Evolutionary conservation across 2,329 filamentous ascomycete genomes (phyloP).

Genomic region (Fusarium sublunatum): DNA sequence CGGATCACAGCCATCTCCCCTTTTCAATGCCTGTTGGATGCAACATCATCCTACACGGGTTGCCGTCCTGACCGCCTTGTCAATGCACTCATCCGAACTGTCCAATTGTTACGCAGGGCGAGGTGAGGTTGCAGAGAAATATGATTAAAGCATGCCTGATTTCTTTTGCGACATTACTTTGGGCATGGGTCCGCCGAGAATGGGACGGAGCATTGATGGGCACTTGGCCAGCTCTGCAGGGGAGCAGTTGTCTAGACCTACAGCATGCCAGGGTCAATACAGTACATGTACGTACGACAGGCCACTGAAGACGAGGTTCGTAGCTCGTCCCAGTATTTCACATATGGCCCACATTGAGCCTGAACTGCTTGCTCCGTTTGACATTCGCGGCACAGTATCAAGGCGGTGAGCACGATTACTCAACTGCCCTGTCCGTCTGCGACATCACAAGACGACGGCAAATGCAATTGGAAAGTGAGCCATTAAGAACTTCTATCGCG

Average conservation of each 20-base stretch:
- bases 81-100: conserved; percentile 36
- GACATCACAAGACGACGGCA: conserved; percentile 5
- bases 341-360: conserved; percentile 22
- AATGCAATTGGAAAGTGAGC: conserved; percentile 5
- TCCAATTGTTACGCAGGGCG: conserved; percentile 38
- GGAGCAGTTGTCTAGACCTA: conserved; percentile 35
- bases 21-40: conserved; percentile 33
- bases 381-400: conserved; percentile 15
- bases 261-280: conserved; percentile 27
- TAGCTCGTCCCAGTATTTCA: conserved; percentile 28
- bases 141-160: conserved; percentile 37
- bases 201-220: conserved; percentile 37
- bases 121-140: conserved; percentile 37
- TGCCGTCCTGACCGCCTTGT: conserved; percentile 42
- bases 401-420: conserved; percentile 19
- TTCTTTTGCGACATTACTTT: conserved; percentile 44
- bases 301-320: conserved; percentile 28
- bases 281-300: conserved; percentile 17
- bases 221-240: conserved; percentile 41
- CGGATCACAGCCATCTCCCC: conserved; percentile 18
- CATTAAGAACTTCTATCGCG: conserved; percentile 9
- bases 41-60: conserved; percentile 33
- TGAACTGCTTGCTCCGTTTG: conserved; percentile 17
- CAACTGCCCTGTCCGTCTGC: background rate
- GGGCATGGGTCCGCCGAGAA: conserved; percentile 37